Conservation (phyloP, 768 basidiomycete species). For the Lactarius hengduanensis region DNA sequence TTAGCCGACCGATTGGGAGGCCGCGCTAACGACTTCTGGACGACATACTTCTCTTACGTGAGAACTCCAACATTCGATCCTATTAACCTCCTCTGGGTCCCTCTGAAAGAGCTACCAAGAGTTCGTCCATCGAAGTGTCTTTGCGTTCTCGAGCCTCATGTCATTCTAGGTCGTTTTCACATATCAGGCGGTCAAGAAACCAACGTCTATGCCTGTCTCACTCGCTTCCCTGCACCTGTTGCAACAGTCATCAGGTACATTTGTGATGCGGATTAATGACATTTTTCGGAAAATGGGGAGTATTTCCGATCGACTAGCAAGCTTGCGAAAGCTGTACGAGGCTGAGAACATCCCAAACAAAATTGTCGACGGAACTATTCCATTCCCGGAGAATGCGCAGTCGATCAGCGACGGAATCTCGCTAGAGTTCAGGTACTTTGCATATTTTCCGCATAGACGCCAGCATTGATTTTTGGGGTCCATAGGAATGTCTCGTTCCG, state of each 20-base stretch:
- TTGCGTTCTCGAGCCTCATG: neutral
- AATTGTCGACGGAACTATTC: constrained; percentile 49
- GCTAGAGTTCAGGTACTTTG: constrained; percentile 56
- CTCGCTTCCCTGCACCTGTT: constrained; percentile 48
- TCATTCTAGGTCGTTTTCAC: constrained; percentile 26
- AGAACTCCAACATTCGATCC: neutral
- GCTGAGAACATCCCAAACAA: constrained; percentile 57
- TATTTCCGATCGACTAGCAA: constrained; percentile 51
- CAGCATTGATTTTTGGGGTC: constrained; percentile 22
- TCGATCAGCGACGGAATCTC: constrained; percentile 38
- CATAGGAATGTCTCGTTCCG: constrained; percentile 66
- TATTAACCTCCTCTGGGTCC: constrained; percentile 7
- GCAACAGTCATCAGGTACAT: constrained; percentile 49
- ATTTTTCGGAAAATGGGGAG: constrained; percentile 55
- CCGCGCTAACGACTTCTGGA: constrained; percentile 23
- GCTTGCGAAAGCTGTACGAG: constrained; percentile 63
- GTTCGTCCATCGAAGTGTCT: neutral
- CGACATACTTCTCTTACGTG: neutral
- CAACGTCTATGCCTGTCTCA: constrained; percentile 27
- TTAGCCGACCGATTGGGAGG: constrained; percentile 23
- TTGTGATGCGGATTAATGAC: constrained; percentile 47
- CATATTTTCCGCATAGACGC: constrained; percentile 26
- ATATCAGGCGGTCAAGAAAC: constrained; percentile 28
- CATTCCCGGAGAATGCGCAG: constrained; percentile 37
- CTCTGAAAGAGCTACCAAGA: constrained; percentile 24